Evolutionary conservation across 768 basidiomycete genomes (phyloP).

Genomic region (Naganishia antarctica): DNA sequence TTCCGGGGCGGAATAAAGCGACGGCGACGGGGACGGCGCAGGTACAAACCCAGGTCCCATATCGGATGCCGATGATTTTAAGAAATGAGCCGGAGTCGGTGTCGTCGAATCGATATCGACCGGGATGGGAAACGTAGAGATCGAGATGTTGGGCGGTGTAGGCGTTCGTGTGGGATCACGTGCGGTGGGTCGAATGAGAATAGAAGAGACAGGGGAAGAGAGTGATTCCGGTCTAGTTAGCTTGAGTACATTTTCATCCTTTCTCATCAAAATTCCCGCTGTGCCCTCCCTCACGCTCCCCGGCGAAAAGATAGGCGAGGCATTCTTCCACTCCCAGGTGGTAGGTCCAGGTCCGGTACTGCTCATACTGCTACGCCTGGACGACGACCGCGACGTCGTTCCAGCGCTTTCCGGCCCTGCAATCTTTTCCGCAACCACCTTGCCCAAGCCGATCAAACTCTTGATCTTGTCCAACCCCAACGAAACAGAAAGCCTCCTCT

Average conservation of each 20-base stretch:
- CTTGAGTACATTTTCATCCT: constrained; percentile 19
- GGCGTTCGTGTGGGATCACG: neutral
- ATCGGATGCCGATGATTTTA: neutral
- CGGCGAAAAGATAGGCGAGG: too few species aligned
- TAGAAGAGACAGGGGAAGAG: constrained; percentile 6
- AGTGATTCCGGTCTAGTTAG: constrained; percentile 9
- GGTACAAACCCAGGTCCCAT: constrained; percentile 2
- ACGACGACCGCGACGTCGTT: neutral
- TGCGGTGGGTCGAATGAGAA: neutral
- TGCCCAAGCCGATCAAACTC: constrained; percentile 11
- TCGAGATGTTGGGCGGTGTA: neutral
- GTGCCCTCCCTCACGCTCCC: neutral
- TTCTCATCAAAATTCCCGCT: constrained; percentile 1
- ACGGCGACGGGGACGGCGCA: neutral
- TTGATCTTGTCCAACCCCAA: constrained; percentile 16
- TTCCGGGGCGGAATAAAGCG: constrained; percentile 7
- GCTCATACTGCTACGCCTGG: constrained; percentile 4
- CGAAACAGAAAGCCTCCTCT: constrained; percentile 3
- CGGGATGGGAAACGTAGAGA: neutral
- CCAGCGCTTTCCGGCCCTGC: neutral
- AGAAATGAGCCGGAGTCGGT: neutral
- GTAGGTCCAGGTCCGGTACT: neutral
- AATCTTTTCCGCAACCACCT: neutral
- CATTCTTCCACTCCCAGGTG: too few species aligned
- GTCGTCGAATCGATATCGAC: constrained; percentile 3